These are phyloP conservation scores for Metschnikowia reukaufii DNA, from an alignment of 805 yeast genomes.

Conservation along the genomic window DNA sequence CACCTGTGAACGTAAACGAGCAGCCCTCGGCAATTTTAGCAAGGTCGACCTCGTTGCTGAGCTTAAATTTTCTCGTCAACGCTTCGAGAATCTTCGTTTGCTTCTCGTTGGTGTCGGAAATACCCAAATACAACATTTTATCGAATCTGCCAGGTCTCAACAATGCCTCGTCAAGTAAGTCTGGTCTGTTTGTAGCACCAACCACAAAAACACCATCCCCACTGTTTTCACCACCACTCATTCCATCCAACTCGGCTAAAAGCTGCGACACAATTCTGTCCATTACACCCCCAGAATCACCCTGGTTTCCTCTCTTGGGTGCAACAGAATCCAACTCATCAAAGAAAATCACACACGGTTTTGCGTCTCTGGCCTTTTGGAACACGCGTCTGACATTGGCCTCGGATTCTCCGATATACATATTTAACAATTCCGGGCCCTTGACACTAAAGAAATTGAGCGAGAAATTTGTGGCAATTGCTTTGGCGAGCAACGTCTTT, in stretches of 20 bases:
- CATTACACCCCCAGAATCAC: slow-evolving; percentile 99
- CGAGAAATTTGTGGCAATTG: slow-evolving; percentile 94
- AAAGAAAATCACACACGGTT: slow-evolving; percentile 95
- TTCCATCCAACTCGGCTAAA: slow-evolving; percentile 93
- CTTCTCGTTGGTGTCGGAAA: slow-evolving; percentile 86
- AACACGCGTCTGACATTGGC: slow-evolving; percentile 95
- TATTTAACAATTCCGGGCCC: slow-evolving; percentile 94
- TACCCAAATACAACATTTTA: slow-evolving; percentile 90
- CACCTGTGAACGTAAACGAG: slow-evolving; percentile 93
- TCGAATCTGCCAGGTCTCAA: slow-evolving; percentile 94
- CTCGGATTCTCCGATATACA: slow-evolving; percentile 98
- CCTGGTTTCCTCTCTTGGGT: slow-evolving; percentile 97
- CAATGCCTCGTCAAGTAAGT: slow-evolving; percentile 88
- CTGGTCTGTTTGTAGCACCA: slow-evolving; percentile 99
- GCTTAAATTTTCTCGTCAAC: slow-evolving; percentile 74
- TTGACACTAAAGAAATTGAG: slow-evolving; percentile 93
- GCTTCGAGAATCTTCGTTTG: slow-evolving; percentile 86
- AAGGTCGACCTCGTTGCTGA: slow-evolving; percentile 62
- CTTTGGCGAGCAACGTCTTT: slow-evolving; percentile 91
- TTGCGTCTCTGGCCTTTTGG: slow-evolving; percentile 92
- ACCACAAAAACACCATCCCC: slow-evolving; percentile 91
- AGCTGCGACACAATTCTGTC: slow-evolving; percentile 96
- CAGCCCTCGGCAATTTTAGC: slow-evolving; percentile 61
- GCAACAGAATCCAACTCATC: slow-evolving; percentile 98
- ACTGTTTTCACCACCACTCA: slow-evolving; percentile 63